Percentiles rank a stretch among this genome's conserved stretches.
Evolutionary conservation across 1,284 basidiomycete genomes (phyloP).

Genomic region (Leucoagaricus sp.): DNA sequence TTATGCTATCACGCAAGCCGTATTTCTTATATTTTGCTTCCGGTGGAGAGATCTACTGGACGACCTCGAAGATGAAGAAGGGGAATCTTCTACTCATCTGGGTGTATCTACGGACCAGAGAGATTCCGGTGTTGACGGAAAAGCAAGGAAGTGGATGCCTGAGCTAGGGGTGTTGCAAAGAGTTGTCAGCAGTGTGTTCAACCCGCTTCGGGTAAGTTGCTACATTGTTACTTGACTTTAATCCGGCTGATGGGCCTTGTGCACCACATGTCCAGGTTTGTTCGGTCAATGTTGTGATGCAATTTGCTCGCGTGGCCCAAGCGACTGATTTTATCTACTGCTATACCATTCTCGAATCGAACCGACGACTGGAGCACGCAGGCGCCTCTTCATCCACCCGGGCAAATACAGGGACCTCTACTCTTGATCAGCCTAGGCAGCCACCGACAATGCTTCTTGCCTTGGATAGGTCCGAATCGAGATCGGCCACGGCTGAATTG

Average conservation of each 20-base stretch:
- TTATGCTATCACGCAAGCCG: constrained; percentile 91
- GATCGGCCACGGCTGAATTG: constrained; percentile 54
- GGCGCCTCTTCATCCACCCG: constrained; percentile 24
- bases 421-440: neutral
- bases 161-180: constrained; percentile 82
- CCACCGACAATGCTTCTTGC: neutral
- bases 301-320: constrained; percentile 94
- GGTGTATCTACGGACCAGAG: constrained; percentile 21
- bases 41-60: constrained; percentile 89
- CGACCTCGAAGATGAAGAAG: constrained; percentile 50
- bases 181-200: constrained; percentile 81
- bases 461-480: constrained; percentile 9
- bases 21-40: constrained; percentile 98
- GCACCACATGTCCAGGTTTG: constrained; percentile 85
- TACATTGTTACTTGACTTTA: no score
- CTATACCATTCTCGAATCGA: constrained; percentile 90
- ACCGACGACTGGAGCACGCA: constrained; percentile 56
- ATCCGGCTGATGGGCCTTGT: no score
- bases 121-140: constrained; percentile 27
- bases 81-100: constrained; percentile 13
- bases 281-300: constrained; percentile 86
- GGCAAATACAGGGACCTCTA: constrained; percentile 5
- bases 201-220: constrained; percentile 79
- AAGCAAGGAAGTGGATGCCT: constrained; percentile 78
- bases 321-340: constrained; percentile 94